Evolutionary conservation across 305 asterid species (phyloP).

Genomic region (Fraxinus angustifolia): DNA sequence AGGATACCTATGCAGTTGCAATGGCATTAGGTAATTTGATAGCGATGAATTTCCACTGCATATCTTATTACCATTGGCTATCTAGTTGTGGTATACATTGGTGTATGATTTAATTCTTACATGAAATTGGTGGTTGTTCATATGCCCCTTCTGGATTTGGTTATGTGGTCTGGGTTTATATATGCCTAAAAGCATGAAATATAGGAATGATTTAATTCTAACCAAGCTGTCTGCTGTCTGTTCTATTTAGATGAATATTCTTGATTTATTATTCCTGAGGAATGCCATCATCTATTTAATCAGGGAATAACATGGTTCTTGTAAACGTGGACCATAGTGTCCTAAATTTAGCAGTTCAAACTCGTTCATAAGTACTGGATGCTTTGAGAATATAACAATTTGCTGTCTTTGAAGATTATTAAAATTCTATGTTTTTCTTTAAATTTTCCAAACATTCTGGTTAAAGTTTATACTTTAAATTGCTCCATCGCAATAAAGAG

Average conservation of each 20-base stretch:
- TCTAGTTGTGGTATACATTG: conserved; percentile 16
- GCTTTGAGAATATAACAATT: background rate
- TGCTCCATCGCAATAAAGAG: background rate
- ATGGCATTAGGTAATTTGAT: conserved; percentile 78
- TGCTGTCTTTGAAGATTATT: background rate
- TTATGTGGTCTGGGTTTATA: background rate
- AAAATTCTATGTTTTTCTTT: background rate
- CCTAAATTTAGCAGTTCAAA: background rate
- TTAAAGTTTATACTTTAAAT: background rate
- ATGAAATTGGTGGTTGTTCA: conserved; percentile 5
- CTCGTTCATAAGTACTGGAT: background rate
- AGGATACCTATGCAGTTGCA: conserved; percentile 92
- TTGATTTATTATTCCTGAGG: background rate
- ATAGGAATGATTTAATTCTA: conserved; percentile 10
- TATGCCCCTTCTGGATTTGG: background rate
- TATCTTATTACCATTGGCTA: conserved; percentile 6
- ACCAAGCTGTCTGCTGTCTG: background rate
- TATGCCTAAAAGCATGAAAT: background rate
- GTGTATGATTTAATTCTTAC: conserved; percentile 8
- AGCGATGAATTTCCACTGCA: conserved; percentile 13
- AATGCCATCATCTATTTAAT: background rate
- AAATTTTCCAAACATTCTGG: background rate
- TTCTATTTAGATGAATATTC: conserved; percentile 1
- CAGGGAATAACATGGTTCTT: background rate
- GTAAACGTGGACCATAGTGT: background rate